phyloP scores from a whole-genome alignment of 2,329 filamentous ascomycete species.

The Talaromyces sp. region DNA sequence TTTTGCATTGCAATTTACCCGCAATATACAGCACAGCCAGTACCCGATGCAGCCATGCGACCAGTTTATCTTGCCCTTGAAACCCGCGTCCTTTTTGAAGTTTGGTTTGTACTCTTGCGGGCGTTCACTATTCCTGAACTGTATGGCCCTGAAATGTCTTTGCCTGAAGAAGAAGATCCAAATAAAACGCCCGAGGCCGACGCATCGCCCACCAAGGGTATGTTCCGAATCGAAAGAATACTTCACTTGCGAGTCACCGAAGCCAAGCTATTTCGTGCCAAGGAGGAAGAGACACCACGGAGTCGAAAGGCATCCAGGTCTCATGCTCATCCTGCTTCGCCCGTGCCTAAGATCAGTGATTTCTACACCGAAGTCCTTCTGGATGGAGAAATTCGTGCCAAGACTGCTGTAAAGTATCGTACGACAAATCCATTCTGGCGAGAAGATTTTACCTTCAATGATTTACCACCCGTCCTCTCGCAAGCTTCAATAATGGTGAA shows the following conservation, averaged over 20 bases:
- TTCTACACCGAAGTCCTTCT: conserved; percentile 54
- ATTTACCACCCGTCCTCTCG: conserved; percentile 52
- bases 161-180: conserved; percentile 55
- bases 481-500: conserved; percentile 51
- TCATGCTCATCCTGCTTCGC: conserved; percentile 29
- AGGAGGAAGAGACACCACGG: conserved; percentile 34
- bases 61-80: conserved; percentile 89
- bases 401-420: conserved; percentile 51
- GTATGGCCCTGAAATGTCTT: conserved; percentile 66
- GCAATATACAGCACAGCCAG: conserved; percentile 78
- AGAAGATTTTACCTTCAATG: conserved; percentile 51
- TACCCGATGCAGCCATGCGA: conserved; percentile 74
- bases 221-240: conserved; percentile 68
- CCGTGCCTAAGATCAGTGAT: conserved; percentile 38
- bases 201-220: conserved; percentile 53
- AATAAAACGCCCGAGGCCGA: conserved; percentile 34
- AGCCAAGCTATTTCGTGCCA: conserved; percentile 55
- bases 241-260: conserved; percentile 64
- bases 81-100: conserved; percentile 86
- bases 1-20: conserved; percentile 96
- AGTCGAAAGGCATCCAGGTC: conserved; percentile 39
- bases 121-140: conserved; percentile 92
- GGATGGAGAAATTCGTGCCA: conserved; percentile 52
- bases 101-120: conserved; percentile 91
- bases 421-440: conserved; percentile 53